phyloP scores from a whole-genome alignment of 306 rosid genomes.

The Prunus padus region DNA sequence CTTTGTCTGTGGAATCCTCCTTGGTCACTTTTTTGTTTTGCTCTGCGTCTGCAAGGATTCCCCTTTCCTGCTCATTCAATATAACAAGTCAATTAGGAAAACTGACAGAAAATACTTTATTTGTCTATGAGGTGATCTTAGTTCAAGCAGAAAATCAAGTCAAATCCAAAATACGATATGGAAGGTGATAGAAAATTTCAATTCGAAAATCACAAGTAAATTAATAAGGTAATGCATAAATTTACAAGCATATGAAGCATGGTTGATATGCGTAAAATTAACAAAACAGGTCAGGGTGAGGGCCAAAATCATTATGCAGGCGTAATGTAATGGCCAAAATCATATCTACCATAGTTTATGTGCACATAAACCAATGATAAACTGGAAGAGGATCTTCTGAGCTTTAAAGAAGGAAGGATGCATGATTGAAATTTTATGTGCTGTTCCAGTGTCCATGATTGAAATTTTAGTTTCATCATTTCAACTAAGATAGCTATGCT shows the following conservation, averaged over 20 bases:
- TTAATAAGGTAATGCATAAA: too few relatives aligned
- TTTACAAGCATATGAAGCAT: too few relatives aligned
- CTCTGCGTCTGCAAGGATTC: slow-evolving; percentile 48
- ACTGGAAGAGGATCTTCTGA: background rate
- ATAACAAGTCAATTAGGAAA: slow-evolving; percentile 2
- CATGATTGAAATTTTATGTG: too few relatives aligned
- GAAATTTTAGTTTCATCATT: background rate
- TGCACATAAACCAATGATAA: too few relatives aligned
- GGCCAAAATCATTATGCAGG: background rate
- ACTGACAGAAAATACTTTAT: too few relatives aligned
- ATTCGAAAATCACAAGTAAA: background rate
- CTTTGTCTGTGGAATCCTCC: slow-evolving; percentile 42
- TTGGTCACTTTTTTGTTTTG: slow-evolving; percentile 42
- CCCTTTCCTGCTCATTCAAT: slow-evolving; percentile 54
- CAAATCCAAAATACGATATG: background rate
- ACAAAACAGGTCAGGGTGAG: background rate
- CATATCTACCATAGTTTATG: background rate
- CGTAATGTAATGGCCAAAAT: background rate
- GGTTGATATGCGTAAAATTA: background rate
- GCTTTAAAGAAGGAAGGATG: background rate
- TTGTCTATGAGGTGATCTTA: background rate
- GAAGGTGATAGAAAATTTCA: background rate
- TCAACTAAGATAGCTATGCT: background rate
- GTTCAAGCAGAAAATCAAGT: background rate
- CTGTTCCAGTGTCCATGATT: background rate